These are phyloP conservation scores for Penicillium sp. DNA, from an alignment of 2,329 filamentous ascomycete species.

Conservation along the genomic window DNA sequence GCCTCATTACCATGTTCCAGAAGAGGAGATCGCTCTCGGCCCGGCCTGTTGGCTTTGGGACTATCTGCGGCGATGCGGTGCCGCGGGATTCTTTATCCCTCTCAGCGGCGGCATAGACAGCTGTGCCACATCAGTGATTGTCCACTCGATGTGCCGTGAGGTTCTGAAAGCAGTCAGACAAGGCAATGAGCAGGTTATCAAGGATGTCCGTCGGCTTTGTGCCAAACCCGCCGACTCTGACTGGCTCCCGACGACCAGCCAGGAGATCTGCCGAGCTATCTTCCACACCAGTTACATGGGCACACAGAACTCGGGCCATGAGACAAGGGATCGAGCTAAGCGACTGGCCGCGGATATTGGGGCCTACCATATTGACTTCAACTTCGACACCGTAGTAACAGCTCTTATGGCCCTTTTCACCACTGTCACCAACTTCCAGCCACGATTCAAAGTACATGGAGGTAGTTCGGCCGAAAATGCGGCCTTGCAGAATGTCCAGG, in stretches of 20 bases:
- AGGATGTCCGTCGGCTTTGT: constrained; percentile 54
- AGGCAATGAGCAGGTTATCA: constrained; percentile 53
- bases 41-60: constrained; percentile 65
- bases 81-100: constrained; percentile 42
- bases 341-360: constrained; percentile 64
- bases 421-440: constrained; percentile 60
- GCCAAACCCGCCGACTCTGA: constrained; percentile 48
- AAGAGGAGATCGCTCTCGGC: constrained; percentile 67
- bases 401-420: constrained; percentile 63
- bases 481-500: constrained; percentile 69
- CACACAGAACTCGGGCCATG: constrained; percentile 64
- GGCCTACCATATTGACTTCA: constrained; percentile 69
- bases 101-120: constrained; percentile 44
- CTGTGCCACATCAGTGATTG: constrained; percentile 40
- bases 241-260: constrained; percentile 57
- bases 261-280: constrained; percentile 60
- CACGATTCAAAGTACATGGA: constrained; percentile 65
- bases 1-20: constrained; percentile 59
- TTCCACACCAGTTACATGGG: constrained; percentile 72
- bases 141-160: constrained; percentile 42
- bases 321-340: constrained; percentile 67
- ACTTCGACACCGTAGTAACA: constrained; percentile 69
- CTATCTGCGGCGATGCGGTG: constrained; percentile 39
- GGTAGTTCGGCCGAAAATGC: constrained; percentile 63
- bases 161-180: constrained; percentile 37